Conservation (phyloP, 1,284 basidiomycete genomes). For the Puccinia sorghi region DNA sequence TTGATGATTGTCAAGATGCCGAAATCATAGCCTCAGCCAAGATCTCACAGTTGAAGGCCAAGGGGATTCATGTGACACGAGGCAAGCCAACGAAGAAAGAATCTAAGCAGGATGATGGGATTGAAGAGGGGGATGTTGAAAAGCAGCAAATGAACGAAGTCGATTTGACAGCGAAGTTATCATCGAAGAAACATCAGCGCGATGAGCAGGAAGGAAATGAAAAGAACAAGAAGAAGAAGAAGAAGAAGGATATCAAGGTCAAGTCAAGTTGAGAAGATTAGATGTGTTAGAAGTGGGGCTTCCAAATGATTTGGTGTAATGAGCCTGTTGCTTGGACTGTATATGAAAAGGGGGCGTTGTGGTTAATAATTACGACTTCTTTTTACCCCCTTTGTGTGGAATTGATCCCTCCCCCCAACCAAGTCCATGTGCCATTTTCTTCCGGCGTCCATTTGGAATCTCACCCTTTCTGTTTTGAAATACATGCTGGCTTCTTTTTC, state of each 20-base stretch:
- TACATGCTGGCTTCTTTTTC: neutral
- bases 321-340: too few species aligned
- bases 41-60: slow-evolving; percentile 54
- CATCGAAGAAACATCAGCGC: slow-evolving; percentile 17
- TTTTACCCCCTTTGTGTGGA: too few species aligned
- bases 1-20: slow-evolving; percentile 54
- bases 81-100: slow-evolving; percentile 11
- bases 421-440: too few species aligned
- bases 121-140: neutral
- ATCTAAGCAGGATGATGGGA: neutral
- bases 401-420: too few species aligned
- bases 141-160: neutral
- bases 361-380: too few species aligned
- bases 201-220: slow-evolving; percentile 11
- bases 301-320: neutral
- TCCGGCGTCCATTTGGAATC: too few species aligned
- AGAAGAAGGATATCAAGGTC: neutral
- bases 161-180: neutral
- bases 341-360: too few species aligned
- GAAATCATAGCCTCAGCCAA: slow-evolving; percentile 53
- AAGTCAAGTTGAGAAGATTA: neutral
- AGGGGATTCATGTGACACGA: slow-evolving; percentile 52
- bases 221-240: slow-evolving; percentile 16
- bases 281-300: neutral
- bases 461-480: too few species aligned